Evolutionary conservation across 352 stramenopile species (phyloP).

Genomic region (Globisporangium radiosum): DNA sequence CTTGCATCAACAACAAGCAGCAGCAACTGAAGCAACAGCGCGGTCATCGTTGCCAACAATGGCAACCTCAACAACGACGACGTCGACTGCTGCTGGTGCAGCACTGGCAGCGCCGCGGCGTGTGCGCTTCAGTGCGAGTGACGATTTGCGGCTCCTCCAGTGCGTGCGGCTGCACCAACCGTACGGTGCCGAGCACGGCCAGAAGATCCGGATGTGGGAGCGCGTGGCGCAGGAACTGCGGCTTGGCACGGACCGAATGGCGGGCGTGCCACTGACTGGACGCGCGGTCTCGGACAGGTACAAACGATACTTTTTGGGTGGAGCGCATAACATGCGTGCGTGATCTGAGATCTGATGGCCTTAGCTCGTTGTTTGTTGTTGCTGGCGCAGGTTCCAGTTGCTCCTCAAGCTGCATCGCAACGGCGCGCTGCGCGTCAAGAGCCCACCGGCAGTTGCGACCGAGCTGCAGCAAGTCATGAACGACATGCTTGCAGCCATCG

Average conservation of each 20-base stretch:
- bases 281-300: conserved; percentile 35
- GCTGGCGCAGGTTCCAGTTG: conserved; percentile 24
- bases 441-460: conserved; percentile 15
- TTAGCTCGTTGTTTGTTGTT: neutral
- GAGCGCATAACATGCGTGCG: too few relatives aligned
- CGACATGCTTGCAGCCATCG: conserved; percentile 21
- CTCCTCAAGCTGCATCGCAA: conserved; percentile 27
- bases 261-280: conserved; percentile 22
- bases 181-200: conserved; percentile 37
- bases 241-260: conserved; percentile 21
- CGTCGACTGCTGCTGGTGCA: neutral
- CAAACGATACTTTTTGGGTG: conserved; percentile 5
- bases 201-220: conserved; percentile 46
- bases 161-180: conserved; percentile 34
- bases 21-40: neutral
- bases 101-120: conserved; percentile 11
- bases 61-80: too few relatives aligned
- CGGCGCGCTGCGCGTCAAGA: conserved; percentile 28
- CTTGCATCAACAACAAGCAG: neutral
- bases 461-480: conserved; percentile 22
- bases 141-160: conserved; percentile 36
- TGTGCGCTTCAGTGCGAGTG: conserved; percentile 31
- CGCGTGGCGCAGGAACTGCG: conserved; percentile 34
- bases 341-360: too few relatives aligned
- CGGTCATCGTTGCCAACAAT: too few relatives aligned